phyloP scores from a whole-genome alignment of 345 rosid genomes.

The Linum trigynum region DNA sequence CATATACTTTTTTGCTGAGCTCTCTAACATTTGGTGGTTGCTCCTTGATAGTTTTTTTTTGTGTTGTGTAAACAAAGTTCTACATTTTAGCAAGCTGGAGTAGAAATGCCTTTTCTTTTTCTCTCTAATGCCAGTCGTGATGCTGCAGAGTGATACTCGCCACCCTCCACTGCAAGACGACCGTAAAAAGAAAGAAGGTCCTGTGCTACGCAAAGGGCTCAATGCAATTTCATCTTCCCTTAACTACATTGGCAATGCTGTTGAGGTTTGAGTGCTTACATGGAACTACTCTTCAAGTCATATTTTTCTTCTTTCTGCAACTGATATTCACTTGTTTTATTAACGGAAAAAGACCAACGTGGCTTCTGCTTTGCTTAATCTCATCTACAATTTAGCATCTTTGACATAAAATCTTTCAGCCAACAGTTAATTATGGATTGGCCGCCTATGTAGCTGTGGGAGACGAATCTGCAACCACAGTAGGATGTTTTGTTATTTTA shows the following conservation, averaged over 20 bases:
- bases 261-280: constrained; percentile 19
- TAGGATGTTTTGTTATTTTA: no score
- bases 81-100: background rate
- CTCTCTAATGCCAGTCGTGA: background rate
- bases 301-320: background rate
- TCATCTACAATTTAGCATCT: no score
- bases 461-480: no score
- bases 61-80: background rate
- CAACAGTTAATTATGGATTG: no score
- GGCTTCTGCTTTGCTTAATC: no score
- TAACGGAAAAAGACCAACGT: no score
- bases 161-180: constrained; percentile 15
- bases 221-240: constrained; percentile 26
- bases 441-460: no score
- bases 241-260: constrained; percentile 23
- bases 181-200: constrained; percentile 4
- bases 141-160: background rate
- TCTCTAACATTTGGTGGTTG: background rate
- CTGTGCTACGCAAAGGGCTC: constrained; percentile 19
- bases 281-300: background rate
- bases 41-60: background rate
- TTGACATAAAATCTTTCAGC: no score
- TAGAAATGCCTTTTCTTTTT: background rate
- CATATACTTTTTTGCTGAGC: background rate
- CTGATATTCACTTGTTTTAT: background rate